Conservation (phyloP, 495 filamentous ascomycete species). For the Choiromyces venosus region DNA sequence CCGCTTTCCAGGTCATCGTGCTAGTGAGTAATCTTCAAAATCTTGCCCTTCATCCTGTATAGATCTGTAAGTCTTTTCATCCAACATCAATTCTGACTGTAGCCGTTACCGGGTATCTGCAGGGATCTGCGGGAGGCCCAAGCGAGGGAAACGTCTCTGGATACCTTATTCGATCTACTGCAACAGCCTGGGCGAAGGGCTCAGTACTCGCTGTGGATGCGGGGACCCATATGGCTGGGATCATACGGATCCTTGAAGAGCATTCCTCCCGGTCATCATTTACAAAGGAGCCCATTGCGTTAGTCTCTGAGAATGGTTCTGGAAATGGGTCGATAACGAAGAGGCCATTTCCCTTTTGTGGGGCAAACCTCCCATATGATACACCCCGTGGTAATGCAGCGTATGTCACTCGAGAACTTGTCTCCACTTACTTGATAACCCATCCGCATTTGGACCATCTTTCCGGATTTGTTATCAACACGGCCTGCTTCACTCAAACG, state of each 20-base stretch:
- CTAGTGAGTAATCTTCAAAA: slow-evolving; percentile 54
- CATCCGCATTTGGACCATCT: slow-evolving; percentile 94
- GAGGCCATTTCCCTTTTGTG: slow-evolving; percentile 63
- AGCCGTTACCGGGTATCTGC: slow-evolving; percentile 27
- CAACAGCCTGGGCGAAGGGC: slow-evolving; percentile 69
- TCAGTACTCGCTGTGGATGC: slow-evolving; percentile 88
- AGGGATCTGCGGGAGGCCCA: slow-evolving; percentile 90
- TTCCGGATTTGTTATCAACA: slow-evolving; percentile 85
- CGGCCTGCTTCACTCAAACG: slow-evolving; percentile 63
- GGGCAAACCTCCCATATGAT: slow-evolving; percentile 58
- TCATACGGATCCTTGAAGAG: slow-evolving; percentile 62
- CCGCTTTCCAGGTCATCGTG: slow-evolving; percentile 72
- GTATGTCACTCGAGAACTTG: slow-evolving; percentile 66
- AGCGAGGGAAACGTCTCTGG: slow-evolving; percentile 84
- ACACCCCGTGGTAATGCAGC: slow-evolving; percentile 69
- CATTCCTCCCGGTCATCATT: slow-evolving; percentile 44
- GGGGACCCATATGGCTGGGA: slow-evolving; percentile 79
- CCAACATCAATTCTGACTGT: slow-evolving; percentile 26
- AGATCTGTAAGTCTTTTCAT: slow-evolving; percentile 14
- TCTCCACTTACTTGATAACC: slow-evolving; percentile 84
- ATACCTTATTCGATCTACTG: slow-evolving; percentile 73
- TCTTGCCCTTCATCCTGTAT: slow-evolving; percentile 21
- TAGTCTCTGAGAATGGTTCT: slow-evolving; percentile 14
- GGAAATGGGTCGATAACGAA: slow-evolving; percentile 15
- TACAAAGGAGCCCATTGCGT: slow-evolving; percentile 12